These are phyloP conservation scores for Scheffersomyces parashehatae DNA, from an alignment of 1,139 yeast species.

Conservation along the genomic window DNA sequence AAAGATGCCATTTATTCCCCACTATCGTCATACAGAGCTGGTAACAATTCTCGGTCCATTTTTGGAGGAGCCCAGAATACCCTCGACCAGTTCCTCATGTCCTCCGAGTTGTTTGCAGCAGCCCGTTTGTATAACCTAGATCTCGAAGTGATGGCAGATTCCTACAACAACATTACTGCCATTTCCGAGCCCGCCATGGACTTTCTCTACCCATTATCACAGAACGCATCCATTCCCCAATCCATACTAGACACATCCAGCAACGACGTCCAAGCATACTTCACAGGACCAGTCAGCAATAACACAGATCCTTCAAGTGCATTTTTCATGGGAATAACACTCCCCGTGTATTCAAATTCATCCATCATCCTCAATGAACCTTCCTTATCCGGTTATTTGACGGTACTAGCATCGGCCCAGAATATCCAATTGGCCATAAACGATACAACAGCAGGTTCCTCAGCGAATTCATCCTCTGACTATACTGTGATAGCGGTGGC, in stretches of 20 bases:
- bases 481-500: conserved; percentile 35
- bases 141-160: conserved; percentile 35
- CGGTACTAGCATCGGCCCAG: conserved; percentile 63
- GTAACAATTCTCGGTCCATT: conserved; percentile 54
- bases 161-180: conserved; percentile 29
- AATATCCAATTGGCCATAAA: conserved; percentile 51
- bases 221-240: conserved; percentile 45
- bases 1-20: conserved; percentile 63
- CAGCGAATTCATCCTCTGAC: conserved; percentile 16
- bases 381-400: conserved; percentile 68
- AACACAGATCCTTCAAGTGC: conserved; percentile 19
- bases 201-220: conserved; percentile 54
- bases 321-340: conserved; percentile 56
- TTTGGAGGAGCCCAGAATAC: conserved; percentile 42
- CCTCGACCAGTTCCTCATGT: conserved; percentile 60
- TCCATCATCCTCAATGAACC: conserved; percentile 65
- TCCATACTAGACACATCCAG: conserved; percentile 14
- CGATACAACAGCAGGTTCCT: conserved; percentile 38
- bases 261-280: conserved; percentile 39
- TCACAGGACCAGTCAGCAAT: conserved; percentile 62
- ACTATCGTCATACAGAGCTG: conserved; percentile 65
- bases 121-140: conserved; percentile 68
- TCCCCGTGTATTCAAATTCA: conserved; percentile 73
- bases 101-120: conserved; percentile 63
- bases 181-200: conserved; percentile 34